Evolutionary conservation across 139 green algal species (phyloP).

Genomic region (Chlorella sp.): DNA sequence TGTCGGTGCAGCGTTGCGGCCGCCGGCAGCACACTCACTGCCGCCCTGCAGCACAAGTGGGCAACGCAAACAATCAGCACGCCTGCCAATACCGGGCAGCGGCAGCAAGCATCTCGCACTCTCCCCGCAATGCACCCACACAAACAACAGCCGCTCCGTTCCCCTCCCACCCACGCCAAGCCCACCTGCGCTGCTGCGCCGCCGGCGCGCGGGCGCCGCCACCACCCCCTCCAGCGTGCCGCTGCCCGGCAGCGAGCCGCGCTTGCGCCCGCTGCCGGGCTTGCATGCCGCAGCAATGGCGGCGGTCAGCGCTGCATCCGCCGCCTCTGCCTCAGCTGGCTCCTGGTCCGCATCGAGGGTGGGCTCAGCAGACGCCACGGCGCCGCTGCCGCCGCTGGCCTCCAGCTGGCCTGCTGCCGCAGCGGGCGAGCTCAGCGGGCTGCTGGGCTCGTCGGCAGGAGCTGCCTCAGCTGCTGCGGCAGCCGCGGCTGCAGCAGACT

Average conservation of each 20-base stretch:
- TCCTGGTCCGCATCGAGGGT: neutral
- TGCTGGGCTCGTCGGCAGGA: too few relatives aligned
- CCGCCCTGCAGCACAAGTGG: too few relatives aligned
- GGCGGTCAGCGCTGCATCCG: neutral
- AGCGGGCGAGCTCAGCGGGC: neutral
- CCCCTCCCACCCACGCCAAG: too few relatives aligned
- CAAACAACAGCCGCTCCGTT: too few relatives aligned
- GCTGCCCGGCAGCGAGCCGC: neutral
- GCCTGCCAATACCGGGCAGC: too few relatives aligned
- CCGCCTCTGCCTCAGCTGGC: neutral
- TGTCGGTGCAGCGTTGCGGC: too few relatives aligned
- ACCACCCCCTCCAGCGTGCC: neutral
- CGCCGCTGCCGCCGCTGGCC: conserved; percentile 18
- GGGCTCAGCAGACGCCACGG: neutral
- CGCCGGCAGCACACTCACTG: too few relatives aligned
- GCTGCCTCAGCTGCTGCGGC: neutral
- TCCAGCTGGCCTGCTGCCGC: conserved; percentile 13
- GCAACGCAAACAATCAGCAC: too few relatives aligned
- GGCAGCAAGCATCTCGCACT: too few relatives aligned
- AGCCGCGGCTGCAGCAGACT: too few relatives aligned
- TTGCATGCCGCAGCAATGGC: neutral
- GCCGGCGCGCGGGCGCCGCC: neutral
- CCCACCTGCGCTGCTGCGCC: neutral
- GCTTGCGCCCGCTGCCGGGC: too few relatives aligned
- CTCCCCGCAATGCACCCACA: too few relatives aligned